These are phyloP conservation scores for Boechera retrofracta DNA, from an alignment of 345 rosid genomes.

Conservation along the genomic window DNA sequence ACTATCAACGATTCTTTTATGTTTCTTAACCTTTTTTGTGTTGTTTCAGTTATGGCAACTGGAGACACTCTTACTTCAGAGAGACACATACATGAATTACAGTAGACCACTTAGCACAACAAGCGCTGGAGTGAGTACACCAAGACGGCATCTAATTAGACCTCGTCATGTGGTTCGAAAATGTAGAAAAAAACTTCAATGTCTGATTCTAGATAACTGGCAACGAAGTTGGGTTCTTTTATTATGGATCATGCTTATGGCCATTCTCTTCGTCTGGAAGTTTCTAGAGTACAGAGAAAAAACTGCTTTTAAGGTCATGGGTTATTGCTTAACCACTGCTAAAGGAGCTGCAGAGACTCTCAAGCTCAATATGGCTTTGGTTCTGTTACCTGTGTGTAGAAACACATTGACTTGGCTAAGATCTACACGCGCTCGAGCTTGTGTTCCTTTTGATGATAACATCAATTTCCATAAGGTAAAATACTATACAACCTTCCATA, in stretches of 20 bases:
- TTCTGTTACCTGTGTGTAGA: constrained; percentile 93
- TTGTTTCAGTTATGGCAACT: constrained; percentile 88
- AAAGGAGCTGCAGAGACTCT: constrained; percentile 99
- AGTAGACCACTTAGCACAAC: constrained; percentile 86
- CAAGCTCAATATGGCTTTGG: constrained; percentile 95
- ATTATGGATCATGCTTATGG: constrained; percentile 69
- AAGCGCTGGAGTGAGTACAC: constrained; percentile 68
- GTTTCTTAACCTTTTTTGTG: background rate
- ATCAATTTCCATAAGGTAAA: constrained; percentile 92
- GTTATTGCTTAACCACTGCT: constrained; percentile 79
- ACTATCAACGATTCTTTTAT: background rate
- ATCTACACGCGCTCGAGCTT: constrained; percentile 69
- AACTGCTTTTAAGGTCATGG: constrained; percentile 84
- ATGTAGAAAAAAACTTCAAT: constrained; percentile 49
- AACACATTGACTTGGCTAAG: constrained; percentile 94
- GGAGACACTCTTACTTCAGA: constrained; percentile 86
- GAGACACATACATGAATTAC: constrained; percentile 87
- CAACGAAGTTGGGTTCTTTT: constrained; percentile 76
- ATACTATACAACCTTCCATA: background rate
- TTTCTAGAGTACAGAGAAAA: constrained; percentile 72
- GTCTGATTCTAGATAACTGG: constrained; percentile 79
- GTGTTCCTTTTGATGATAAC: constrained; percentile 82
- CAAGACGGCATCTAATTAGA: constrained; percentile 54
- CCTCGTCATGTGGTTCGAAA: constrained; percentile 51
- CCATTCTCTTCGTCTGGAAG: constrained; percentile 84